Base-by-base conservation (phyloP, 2,329 filamentous ascomycete genomes). In the Phyllosticta citribraziliensis region DNA sequence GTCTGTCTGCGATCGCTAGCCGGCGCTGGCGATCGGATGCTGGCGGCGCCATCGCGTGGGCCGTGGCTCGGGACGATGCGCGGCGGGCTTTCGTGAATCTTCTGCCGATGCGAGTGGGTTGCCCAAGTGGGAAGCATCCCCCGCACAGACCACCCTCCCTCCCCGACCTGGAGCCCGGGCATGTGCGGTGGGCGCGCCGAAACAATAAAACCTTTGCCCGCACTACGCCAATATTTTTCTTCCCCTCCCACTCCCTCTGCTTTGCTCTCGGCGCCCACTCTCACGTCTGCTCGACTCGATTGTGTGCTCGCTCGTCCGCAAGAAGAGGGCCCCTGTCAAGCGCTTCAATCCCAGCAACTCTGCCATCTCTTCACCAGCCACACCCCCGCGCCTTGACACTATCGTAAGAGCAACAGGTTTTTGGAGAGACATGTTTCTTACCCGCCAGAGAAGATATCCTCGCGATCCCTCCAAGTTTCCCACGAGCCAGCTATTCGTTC, bases 391-490 rank as follows among this genome's bases (percentile, higher is more conserved):
- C 63, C 63, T 66, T 65, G 64, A 67, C 68, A 64, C 64, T 70
- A 68, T 68, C 73, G 80, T 83, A 83, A 83, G 81, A 78, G 70
- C 74, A 72, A 78, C 75, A 70, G 69, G 73, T 73, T 73, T 67
- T 66, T 72, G 75, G 76, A 62, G 60, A 58, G 79, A 78, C 65
- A 84, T 84, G 81, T 78, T 77, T 81, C 83, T 84, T 78, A 85
- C 82, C 76, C 79, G 69, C 69, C 74, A 76, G 76, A 73, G 73
- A 82, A 82, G 76, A 77, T 68, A 73, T 75, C 75, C 75, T 72
- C 82, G 81, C 76, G 81, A 88, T 74, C 81, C 84, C 66, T 82
- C 91, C 76, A 84, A 84, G 68, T 96, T 96, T 70, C 92, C 91
- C 3, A 84, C 88, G 8, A 76, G 85, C 24, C 92, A 97, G 73